Evolutionary conservation across 2,329 filamentous ascomycete species (phyloP).

Genomic region (Apiospora rasikravindrae): DNA sequence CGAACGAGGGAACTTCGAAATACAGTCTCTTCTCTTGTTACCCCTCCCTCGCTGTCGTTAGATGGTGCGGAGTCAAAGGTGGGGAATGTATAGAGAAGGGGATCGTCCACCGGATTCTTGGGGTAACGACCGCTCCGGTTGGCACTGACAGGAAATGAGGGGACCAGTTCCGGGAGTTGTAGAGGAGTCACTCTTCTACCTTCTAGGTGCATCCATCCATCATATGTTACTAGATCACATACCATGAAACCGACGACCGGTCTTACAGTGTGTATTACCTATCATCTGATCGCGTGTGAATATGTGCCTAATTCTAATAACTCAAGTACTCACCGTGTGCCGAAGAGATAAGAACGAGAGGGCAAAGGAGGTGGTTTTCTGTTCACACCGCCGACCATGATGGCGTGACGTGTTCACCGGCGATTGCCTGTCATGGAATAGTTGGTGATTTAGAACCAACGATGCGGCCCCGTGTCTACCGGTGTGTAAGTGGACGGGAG

Average conservation of each 20-base stretch:
- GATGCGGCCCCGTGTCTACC: background rate
- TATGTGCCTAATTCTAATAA: background rate
- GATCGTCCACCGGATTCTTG: background rate
- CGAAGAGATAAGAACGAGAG: background rate
- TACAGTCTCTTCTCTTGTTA: background rate
- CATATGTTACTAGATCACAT: no score
- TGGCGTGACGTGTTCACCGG: background rate
- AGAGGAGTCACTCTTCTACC: no score
- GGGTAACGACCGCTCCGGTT: background rate
- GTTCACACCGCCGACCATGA: background rate
- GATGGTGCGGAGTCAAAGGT: background rate
- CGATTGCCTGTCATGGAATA: background rate
- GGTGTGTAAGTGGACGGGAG: background rate
- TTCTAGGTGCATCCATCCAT: background rate
- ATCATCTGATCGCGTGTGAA: background rate
- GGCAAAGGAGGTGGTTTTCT: background rate
- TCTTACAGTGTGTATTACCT: background rate
- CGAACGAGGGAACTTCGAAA: background rate
- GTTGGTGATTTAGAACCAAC: background rate
- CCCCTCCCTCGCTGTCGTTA: background rate
- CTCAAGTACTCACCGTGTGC: background rate
- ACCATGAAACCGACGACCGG: background rate
- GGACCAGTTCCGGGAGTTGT: background rate
- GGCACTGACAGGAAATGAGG: conserved; percentile 1
- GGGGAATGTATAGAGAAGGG: background rate